These are phyloP conservation scores for Neoboletus brunneissimus DNA, from an alignment of 768 basidiomycete species.

Conservation along the genomic window DNA sequence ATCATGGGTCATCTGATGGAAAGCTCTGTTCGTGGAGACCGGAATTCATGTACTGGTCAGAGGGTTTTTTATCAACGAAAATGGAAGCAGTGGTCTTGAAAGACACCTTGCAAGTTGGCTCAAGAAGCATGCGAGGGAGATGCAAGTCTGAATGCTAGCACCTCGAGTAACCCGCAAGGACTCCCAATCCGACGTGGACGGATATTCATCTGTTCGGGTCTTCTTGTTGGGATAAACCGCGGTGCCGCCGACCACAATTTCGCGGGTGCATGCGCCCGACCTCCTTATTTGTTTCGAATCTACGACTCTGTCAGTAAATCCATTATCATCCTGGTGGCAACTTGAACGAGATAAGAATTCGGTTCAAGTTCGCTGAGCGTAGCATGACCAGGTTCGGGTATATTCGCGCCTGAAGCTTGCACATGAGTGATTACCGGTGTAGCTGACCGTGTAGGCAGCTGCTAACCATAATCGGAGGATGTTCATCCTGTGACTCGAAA, in stretches of 20 bases:
- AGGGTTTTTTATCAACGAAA: neutral
- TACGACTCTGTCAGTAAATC: no score
- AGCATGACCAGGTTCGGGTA: neutral
- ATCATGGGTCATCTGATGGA: neutral
- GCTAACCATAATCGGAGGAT: neutral
- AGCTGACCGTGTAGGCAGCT: neutral
- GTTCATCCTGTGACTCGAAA: neutral
- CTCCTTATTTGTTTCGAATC: neutral
- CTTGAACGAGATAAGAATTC: neutral
- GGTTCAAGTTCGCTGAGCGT: neutral
- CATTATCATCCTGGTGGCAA: neutral
- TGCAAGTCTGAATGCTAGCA: neutral
- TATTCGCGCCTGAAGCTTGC: neutral
- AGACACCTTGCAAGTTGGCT: neutral
- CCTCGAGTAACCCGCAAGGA: neutral
- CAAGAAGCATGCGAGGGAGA: neutral
- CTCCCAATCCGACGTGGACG: neutral
- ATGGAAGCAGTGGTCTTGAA: neutral
- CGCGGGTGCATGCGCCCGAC: neutral
- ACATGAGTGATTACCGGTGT: neutral
- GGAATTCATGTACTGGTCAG: no score
- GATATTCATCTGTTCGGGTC: neutral
- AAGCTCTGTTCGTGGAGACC: neutral
- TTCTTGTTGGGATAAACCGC: constrained; percentile 7
- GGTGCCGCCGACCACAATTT: neutral